A percentile compares a stretch with the other conserved stretches of the same genome.
phyloP scores from a whole-genome alignment of 2,329 filamentous ascomycete genomes.

The Aspergillus oerlinghausenensis region DNA sequence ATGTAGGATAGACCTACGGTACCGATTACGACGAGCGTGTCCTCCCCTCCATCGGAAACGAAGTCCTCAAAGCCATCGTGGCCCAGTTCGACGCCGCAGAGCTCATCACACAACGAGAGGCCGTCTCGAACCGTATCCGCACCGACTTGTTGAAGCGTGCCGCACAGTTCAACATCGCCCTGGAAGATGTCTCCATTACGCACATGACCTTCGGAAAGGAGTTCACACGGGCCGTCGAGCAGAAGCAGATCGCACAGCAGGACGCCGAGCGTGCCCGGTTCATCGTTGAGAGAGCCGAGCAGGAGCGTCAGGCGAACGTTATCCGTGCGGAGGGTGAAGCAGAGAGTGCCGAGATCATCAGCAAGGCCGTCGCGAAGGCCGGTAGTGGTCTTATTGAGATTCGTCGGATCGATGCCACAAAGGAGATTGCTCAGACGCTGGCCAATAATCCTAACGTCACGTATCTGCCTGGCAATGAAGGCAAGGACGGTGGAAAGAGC shows the following conservation, averaged over 20 bases:
- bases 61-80: slow-evolving; percentile 97
- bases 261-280: slow-evolving; percentile 96
- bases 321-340: slow-evolving; percentile 97
- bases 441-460: slow-evolving; percentile 91
- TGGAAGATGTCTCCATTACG: slow-evolving; percentile 98
- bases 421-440: slow-evolving; percentile 89
- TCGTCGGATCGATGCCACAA: slow-evolving; percentile 92
- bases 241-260: slow-evolving; percentile 99
- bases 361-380: slow-evolving; percentile 84
- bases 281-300: slow-evolving; percentile 97
- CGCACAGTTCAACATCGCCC: slow-evolving; percentile 95
- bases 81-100: slow-evolving; percentile 98
- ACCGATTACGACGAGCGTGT: slow-evolving; percentile 98
- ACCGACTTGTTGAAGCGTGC: slow-evolving; percentile 88
- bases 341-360: slow-evolving; percentile 92
- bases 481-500: slow-evolving; percentile 56
- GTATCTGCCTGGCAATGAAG: slow-evolving; percentile 73
- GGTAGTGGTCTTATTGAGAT: slow-evolving; percentile 95
- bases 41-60: slow-evolving; percentile 96
- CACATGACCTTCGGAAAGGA: slow-evolving; percentile 99
- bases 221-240: slow-evolving; percentile 97
- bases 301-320: slow-evolving; percentile 97
- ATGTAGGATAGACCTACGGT: slow-evolving; percentile 72
- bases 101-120: slow-evolving; percentile 97
- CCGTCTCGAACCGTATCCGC: slow-evolving; percentile 91